These are phyloP conservation scores for Lachancea thermotolerans DNA, from an alignment of 805 yeast genomes.

Conservation along the genomic window DNA sequence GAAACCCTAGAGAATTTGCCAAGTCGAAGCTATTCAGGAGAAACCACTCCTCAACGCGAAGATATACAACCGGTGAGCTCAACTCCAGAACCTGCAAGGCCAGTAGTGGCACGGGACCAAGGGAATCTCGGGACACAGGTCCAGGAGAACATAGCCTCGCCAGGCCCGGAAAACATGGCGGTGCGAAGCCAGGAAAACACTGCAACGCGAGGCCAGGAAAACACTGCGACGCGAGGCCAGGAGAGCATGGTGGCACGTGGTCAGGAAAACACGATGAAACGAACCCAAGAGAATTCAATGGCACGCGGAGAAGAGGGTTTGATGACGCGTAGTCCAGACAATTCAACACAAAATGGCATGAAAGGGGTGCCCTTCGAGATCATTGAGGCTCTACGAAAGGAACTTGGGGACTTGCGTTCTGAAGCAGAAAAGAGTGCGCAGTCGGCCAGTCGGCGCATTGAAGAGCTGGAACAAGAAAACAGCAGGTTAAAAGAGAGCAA, in stretches of 20 bases:
- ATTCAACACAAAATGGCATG: not conserved
- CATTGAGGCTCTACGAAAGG: conserved; percentile 30
- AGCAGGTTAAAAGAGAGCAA: conserved; percentile 23
- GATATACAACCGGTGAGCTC: not conserved
- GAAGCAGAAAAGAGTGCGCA: conserved; percentile 47
- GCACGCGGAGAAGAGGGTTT: no score
- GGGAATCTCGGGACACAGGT: no score
- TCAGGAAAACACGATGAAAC: no score
- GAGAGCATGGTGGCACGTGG: no score
- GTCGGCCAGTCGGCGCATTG: conserved; percentile 50
- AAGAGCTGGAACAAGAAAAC: conserved; percentile 38
- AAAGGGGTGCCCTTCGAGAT: conserved; percentile 15
- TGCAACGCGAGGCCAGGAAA: no score
- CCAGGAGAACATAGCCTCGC: no score
- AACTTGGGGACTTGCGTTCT: conserved; percentile 33
- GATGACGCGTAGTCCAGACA: not conserved
- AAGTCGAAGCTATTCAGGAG: conserved; percentile 2
- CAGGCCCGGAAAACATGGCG: no score
- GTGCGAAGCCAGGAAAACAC: no score
- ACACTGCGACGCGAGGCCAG: no score
- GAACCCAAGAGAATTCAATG: no score
- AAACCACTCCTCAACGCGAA: conserved; percentile 1
- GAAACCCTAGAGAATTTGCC: conserved; percentile 11
- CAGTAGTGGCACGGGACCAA: no score
- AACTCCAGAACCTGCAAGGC: no score